Evolutionary conservation across 75 land plant genomes (phyloP).

Genomic region (Sequoia sempervirens): DNA sequence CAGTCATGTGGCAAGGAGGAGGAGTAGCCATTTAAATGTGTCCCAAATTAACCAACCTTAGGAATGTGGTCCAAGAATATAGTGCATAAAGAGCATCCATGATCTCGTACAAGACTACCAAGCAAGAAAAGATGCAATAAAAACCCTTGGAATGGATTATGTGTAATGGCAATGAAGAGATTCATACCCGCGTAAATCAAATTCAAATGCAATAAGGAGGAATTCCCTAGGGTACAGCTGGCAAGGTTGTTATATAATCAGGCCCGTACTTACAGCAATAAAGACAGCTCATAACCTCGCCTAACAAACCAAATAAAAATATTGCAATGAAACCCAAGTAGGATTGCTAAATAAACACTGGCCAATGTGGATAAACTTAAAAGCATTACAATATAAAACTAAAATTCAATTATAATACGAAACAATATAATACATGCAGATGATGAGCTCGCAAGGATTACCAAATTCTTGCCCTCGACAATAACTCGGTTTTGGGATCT

Average conservation of each 20-base stretch:
- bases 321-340: background rate
- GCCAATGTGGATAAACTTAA: background rate
- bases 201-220: too few relatives aligned
- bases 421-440: background rate
- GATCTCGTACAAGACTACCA: background rate
- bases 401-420: background rate
- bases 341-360: background rate
- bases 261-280: background rate
- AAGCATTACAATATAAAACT: background rate
- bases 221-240: background rate
- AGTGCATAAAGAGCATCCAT: background rate
- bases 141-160: background rate
- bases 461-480: conserved; percentile 97
- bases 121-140: background rate
- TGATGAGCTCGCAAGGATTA: conserved; percentile 13
- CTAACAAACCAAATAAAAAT: background rate
- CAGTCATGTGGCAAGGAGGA: background rate
- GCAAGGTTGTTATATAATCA: background rate
- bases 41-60: background rate
- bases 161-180: background rate
- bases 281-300: background rate
- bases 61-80: background rate
- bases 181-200: too few relatives aligned
- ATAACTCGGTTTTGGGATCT: conserved; percentile 84
- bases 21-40: background rate